These are phyloP conservation scores for Betula pendula DNA, from an alignment of 306 rosid species.

Conservation along the genomic window DNA sequence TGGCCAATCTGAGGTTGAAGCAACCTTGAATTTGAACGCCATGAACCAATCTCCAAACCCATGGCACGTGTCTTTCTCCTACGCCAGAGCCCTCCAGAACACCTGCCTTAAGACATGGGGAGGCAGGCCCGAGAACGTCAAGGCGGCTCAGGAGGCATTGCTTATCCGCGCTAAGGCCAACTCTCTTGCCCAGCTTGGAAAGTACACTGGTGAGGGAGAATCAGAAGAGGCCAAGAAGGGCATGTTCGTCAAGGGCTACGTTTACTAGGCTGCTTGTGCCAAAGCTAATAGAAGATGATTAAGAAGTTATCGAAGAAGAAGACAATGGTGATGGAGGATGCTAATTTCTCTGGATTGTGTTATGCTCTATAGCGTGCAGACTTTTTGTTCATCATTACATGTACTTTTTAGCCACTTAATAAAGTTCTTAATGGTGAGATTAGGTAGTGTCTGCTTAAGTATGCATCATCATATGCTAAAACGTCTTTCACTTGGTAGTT, in stretches of 20 bases:
- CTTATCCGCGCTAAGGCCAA: constrained; percentile 83
- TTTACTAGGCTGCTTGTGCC: constrained; percentile 48
- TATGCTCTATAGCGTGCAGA: constrained; percentile 50
- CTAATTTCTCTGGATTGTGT: constrained; percentile 42
- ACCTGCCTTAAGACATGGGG: constrained; percentile 92
- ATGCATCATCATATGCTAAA: constrained; percentile 20
- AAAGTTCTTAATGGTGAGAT: constrained; percentile 49
- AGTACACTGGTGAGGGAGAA: constrained; percentile 92
- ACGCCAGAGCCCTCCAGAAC: constrained; percentile 97
- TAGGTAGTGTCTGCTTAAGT: constrained; percentile 35
- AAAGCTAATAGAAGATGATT: constrained; percentile 20
- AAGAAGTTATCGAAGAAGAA: constrained; percentile 22
- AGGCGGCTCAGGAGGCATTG: constrained; percentile 80
- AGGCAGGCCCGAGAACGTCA: constrained; percentile 79
- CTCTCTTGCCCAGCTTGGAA: constrained; percentile 94
- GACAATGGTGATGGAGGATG: constrained; percentile 30
- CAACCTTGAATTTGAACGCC: constrained; percentile 91
- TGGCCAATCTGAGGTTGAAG: constrained; percentile 98
- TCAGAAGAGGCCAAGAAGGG: constrained; percentile 82
- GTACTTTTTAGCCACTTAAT: constrained; percentile 50
- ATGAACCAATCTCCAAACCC: constrained; percentile 76
- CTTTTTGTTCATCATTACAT: constrained; percentile 65
- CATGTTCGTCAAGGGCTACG: constrained; percentile 83
- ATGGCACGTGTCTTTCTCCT: constrained; percentile 98
- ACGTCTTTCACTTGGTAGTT: constrained; percentile 15